These are phyloP conservation scores for Chalciporus pseudorubinellus DNA, from an alignment of 768 basidiomycete genomes.

Conservation along the genomic window DNA sequence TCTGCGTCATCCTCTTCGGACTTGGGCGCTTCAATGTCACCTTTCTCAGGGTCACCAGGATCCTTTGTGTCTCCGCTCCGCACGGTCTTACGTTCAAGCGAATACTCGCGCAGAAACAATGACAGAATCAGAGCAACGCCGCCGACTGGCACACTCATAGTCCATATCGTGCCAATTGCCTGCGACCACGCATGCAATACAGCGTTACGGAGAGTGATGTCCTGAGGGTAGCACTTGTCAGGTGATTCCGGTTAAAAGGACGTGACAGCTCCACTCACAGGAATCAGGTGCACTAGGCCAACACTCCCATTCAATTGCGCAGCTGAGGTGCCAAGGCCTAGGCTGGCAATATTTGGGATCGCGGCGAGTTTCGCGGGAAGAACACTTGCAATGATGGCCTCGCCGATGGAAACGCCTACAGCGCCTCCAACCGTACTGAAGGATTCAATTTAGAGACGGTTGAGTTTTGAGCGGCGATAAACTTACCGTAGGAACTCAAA, in stretches of 20 bases:
- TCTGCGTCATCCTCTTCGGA: too few relatives aligned
- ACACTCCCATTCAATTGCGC: constrained; percentile 47
- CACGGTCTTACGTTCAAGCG: too few relatives aligned
- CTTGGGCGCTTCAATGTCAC: neutral
- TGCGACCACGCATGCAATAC: constrained; percentile 65
- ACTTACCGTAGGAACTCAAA: constrained; percentile 66
- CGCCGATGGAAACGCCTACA: constrained; percentile 67
- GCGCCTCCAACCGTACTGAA: constrained; percentile 67
- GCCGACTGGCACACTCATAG: constrained; percentile 58
- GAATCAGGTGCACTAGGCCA: too few relatives aligned
- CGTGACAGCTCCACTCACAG: too few relatives aligned
- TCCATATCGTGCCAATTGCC: constrained; percentile 67
- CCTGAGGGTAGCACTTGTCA: too few relatives aligned
- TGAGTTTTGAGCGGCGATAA: neutral
- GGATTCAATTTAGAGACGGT: neutral
- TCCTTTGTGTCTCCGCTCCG: constrained; percentile 26
- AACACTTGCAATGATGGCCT: constrained; percentile 64
- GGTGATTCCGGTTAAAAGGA: constrained; percentile 30
- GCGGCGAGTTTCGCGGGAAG: constrained; percentile 33
- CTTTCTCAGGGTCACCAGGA: constrained; percentile 30
- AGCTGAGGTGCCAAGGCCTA: constrained; percentile 35
- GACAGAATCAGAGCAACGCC: too few relatives aligned
- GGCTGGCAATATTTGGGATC: constrained; percentile 30
- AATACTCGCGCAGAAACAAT: too few relatives aligned
- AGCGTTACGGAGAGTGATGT: constrained; percentile 41